Conservation (phyloP, 306 rosid genomes). For the Citrullus mucosospermus region DNA sequence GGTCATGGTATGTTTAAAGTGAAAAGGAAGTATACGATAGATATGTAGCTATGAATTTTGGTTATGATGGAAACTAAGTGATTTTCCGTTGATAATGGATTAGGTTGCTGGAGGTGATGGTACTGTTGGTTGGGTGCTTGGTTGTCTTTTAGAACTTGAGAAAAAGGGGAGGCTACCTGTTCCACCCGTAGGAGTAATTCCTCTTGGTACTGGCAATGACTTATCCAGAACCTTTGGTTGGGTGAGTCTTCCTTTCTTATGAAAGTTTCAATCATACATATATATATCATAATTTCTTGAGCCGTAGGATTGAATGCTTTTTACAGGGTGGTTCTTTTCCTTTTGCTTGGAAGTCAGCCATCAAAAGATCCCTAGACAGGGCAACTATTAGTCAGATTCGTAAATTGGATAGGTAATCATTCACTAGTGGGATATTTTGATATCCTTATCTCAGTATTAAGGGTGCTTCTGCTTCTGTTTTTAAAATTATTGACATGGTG, state of each 20-base stretch:
- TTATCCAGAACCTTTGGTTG: constrained; percentile 86
- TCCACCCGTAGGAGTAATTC: constrained; percentile 84
- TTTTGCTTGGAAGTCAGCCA: constrained; percentile 78
- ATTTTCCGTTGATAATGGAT: constrained; percentile 25
- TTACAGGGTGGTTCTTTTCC: constrained; percentile 96
- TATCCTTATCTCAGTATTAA: background rate
- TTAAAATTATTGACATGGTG: background rate
- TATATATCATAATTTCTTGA: constrained; percentile 12
- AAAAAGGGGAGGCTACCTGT: constrained; percentile 40
- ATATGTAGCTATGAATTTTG: background rate
- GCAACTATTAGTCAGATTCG: constrained; percentile 48
- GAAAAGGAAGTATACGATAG: background rate
- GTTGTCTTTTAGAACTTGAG: constrained; percentile 65
- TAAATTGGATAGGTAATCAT: constrained; percentile 61
- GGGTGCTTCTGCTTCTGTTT: background rate
- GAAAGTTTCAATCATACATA: constrained; percentile 11
- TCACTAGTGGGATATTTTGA: background rate
- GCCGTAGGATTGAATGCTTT: constrained; percentile 16
- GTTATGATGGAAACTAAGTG: background rate
- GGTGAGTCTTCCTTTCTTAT: constrained; percentile 41
- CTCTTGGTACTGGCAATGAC: constrained; percentile 97
- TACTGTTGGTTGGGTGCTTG: constrained; percentile 96
- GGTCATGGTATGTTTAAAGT: constrained; percentile 56
- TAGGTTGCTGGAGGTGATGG: constrained; percentile 99
- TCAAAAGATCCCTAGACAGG: constrained; percentile 52